Conservation (phyloP, 176 grass and related monocot genomes). For the Areca catechu region DNA sequence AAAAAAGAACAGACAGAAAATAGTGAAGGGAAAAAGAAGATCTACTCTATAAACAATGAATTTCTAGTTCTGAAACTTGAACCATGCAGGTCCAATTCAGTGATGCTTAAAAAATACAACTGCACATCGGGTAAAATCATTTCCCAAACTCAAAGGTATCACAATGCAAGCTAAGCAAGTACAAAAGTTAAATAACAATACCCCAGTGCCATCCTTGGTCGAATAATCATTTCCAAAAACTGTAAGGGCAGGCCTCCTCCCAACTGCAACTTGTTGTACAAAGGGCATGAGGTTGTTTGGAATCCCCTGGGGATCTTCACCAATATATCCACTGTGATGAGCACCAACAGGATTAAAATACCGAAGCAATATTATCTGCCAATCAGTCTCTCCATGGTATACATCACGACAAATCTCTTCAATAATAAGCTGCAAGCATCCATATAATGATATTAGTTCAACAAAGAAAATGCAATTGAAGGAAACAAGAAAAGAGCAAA, state of each 20-base stretch:
- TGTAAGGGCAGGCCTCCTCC: conserved; percentile 68
- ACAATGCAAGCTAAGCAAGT: neutral
- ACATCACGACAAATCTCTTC: conserved; percentile 91
- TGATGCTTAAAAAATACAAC: conserved; percentile 2
- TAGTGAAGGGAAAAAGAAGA: too few relatives aligned
- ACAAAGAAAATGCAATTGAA: neutral
- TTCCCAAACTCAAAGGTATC: neutral
- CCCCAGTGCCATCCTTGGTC: conserved; percentile 92
- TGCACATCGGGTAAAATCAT: conserved; percentile 8
- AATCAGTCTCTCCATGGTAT: conserved; percentile 61
- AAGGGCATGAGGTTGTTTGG: conserved; percentile 98
- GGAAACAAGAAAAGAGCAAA: conserved; percentile 15
- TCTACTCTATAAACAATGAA: too few relatives aligned
- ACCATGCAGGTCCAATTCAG: too few relatives aligned
- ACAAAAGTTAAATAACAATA: conserved; percentile 25
- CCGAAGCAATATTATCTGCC: conserved; percentile 88
- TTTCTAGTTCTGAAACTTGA: too few relatives aligned
- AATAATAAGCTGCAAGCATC: conserved; percentile 64
- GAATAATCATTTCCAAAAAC: conserved; percentile 90
- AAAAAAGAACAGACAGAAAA: too few relatives aligned
- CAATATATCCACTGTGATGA: conserved; percentile 84
- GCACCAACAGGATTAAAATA: conserved; percentile 97
- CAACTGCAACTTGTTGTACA: conserved; percentile 97
- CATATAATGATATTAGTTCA: conserved; percentile 28
- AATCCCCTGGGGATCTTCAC: conserved; percentile 82